Base-by-base conservation (phyloP, 2,329 filamentous ascomycete genomes). In the Mycosphaerella sp. region DNA sequence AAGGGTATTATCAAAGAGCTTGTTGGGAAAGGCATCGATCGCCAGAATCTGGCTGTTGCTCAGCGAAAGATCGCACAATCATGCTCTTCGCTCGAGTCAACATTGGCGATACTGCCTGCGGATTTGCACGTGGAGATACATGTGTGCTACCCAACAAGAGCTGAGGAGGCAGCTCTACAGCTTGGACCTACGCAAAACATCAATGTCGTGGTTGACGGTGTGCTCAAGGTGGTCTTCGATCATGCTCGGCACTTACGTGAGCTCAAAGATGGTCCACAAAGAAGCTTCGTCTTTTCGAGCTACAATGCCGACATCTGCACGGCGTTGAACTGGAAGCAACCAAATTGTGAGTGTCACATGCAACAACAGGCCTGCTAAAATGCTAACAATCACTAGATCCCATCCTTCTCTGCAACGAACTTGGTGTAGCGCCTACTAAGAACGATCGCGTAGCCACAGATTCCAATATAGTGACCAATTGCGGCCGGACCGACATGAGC, bases 251-350 rank as follows among this genome's bases (percentile, higher is more conserved):
- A 79, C 62, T 57, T 88, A 69, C 76, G 84, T 52, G 77, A 83
- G 53, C 72, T 74, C 56, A 82, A 81, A 1, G 82, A 87, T 7
- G 83, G 88, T 49, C 81, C 84, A 13, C 84, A 93, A 60, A 79
- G 90, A 36, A 95, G 88, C 10, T 85, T 98, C 46, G 88, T 96
- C 9, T 96, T 98, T 68, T 94, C 88, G 62, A 95, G 89, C 17
- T 95, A 91, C 70, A 96, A 95, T 66, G 78, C 87, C 10, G 86
- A 85, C 57, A 80, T 97, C 16, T 98, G 93, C 71, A 94, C 88
- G 13, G 90, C 91, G 4, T 73, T 98, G 62, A 98, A 98, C 71
- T 98, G 93, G 93, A 98, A 98, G 70, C 93, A 98, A 69, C 93
- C 93, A 2, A 98, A 97, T 66, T 98, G 82, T 84, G 67, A 71